Conservation (phyloP, 495 filamentous ascomycete genomes). For the Neurospora sp. region DNA sequence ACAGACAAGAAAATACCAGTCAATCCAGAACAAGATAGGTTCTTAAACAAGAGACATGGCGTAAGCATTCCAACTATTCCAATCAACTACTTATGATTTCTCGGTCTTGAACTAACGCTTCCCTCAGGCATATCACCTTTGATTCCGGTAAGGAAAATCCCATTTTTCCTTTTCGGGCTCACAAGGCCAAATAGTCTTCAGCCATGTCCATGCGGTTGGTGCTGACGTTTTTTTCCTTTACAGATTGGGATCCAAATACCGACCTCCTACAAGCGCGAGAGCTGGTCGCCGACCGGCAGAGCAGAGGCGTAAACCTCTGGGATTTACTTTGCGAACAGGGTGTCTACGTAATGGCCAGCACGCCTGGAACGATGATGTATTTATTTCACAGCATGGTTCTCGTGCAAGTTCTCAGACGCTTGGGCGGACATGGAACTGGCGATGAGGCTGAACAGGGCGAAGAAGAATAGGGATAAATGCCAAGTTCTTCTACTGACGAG, state of each 20-base stretch:
- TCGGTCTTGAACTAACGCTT: not conserved
- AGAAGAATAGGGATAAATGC: not conserved
- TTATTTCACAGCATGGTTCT: not conserved
- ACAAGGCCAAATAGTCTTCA: not conserved
- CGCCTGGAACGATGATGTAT: not conserved
- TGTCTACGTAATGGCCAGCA: fast-evolving
- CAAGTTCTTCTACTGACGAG: not conserved
- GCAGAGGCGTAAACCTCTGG: not conserved
- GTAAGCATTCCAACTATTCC: not conserved
- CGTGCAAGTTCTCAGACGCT: not conserved
- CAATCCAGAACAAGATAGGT: not conserved
- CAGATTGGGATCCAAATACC: not conserved
- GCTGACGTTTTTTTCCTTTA: not conserved
- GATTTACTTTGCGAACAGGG: not conserved
- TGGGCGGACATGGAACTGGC: not conserved
- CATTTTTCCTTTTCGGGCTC: not conserved
- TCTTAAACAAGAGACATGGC: not conserved
- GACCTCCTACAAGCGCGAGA: not conserved
- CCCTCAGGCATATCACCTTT: not conserved
- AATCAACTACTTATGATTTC: not conserved
- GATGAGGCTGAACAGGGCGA: not conserved
- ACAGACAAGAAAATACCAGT: not conserved
- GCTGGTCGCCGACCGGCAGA: not conserved
- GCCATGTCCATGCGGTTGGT: not conserved
- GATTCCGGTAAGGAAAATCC: not conserved